Evolutionary conservation across 306 rosid species (phyloP).

Genomic region (Cucurbita ficifolia): DNA sequence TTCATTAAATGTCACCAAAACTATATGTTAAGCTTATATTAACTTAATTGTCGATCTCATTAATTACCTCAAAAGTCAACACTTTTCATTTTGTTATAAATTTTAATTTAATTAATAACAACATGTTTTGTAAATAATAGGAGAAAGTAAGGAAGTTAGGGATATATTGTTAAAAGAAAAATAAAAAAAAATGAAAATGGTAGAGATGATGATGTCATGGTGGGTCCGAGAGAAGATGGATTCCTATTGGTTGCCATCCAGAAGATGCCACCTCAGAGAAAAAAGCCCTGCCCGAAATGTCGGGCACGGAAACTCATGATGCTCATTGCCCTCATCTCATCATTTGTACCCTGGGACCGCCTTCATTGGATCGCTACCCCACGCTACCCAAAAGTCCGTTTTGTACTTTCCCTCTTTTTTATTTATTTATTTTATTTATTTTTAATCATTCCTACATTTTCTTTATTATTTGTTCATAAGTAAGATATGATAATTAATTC

Average conservation of each 20-base stretch:
- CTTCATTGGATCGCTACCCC: conserved; percentile 9
- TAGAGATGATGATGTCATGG: neutral
- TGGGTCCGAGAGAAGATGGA: neutral
- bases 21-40: neutral
- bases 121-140: no score
- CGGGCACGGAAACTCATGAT: conserved; percentile 7
- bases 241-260: neutral
- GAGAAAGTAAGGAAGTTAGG: no score
- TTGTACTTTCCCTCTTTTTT: neutral
- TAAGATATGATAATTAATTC: neutral
- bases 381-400: neutral
- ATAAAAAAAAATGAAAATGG: neutral
- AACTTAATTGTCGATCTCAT: neutral
- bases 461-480: conserved; percentile 1
- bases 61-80: neutral
- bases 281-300: neutral
- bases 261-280: neutral
- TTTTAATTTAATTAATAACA: neutral
- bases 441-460: neutral
- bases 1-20: neutral
- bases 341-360: conserved; percentile 4
- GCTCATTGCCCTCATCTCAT: neutral
- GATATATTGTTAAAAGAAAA: no score
- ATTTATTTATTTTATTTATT: no score
- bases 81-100: neutral